Evolutionary conservation across 2,329 filamentous ascomycete species (phyloP).

Genomic region (Zymoseptoria pseudotritici): DNA sequence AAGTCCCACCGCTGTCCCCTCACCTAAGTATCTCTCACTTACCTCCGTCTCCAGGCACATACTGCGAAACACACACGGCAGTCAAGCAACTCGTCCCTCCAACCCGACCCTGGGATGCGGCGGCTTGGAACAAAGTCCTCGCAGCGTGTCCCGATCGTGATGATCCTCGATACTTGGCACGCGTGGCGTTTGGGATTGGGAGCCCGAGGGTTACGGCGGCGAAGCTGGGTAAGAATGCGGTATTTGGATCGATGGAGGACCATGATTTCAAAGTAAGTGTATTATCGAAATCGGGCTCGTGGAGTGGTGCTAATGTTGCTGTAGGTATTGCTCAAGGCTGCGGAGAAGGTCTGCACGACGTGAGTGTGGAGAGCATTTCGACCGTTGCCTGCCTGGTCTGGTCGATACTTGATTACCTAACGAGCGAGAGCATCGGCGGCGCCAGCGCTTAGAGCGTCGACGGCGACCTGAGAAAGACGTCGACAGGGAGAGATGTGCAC

Average conservation of each 20-base stretch:
- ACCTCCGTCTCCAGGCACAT: constrained; percentile 39
- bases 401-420: no score
- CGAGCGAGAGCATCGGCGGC: no score
- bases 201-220: constrained; percentile 48
- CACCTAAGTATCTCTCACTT: not conserved
- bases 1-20: not conserved
- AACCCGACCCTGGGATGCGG: constrained; percentile 33
- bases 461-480: no score
- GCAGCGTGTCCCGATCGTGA: constrained; percentile 42
- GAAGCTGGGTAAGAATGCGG: constrained; percentile 38
- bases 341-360: not conserved
- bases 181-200: constrained; percentile 55
- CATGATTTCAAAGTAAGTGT: constrained; percentile 46
- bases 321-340: not conserved
- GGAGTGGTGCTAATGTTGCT: not conserved
- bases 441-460: no score
- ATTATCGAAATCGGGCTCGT: constrained; percentile 2
- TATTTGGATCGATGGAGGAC: constrained; percentile 49
- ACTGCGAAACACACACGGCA: constrained; percentile 31
- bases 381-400: not conserved
- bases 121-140: constrained; percentile 40
- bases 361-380: not conserved
- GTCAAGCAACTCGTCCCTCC: constrained; percentile 35
- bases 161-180: constrained; percentile 52
- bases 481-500: no score